Base-by-base conservation (phyloP, 495 filamentous ascomycete genomes). In the Hyaloscypha variabilis region DNA sequence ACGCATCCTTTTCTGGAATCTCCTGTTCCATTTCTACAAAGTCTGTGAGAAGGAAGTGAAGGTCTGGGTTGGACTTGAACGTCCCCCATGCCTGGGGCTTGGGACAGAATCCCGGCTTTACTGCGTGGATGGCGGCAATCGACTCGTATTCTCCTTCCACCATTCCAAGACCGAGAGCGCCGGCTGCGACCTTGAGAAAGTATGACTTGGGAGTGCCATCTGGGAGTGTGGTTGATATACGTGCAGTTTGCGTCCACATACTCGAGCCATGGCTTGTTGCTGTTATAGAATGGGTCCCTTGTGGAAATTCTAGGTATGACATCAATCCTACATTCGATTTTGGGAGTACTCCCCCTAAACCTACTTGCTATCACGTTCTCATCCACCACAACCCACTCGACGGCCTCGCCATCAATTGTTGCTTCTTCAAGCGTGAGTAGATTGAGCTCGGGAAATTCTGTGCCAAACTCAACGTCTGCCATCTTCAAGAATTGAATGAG, bases 1-100 rank as follows among this genome's bases (percentile, higher is more conserved):
- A 82, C 23, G 70, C 64, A 2, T 64, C 28, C 23, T 80, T 80
- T 8, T 84, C 77, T 10, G 83, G 81, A 59, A 53, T 60, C 55
- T 65, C 63, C 36, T 65, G 53, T 2, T 54, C 17, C 55, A 55
- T 25, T 31, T 71, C 64, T 14, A 63, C 28, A 51, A 66, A 73
- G 14, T 68, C 56, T 42, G 50, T 60, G 21, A 69, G 24, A 36
- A 62, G 62, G 30, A 69, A 73, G 46, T 73, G 65, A 19, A 36
- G 23, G 19, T 53, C 51, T 25, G 51, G 51, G 25, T 25, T 53
- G 51, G 23, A 10, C 51, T 53, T 53, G 51, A 53, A 53, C 5
- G 21, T 28, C 21, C 51, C 51, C 51, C 10, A 53, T 25, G 51
- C 51, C 21, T 53, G 25, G 21, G 51, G 51, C 51, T 53, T 28